Percentiles rank a stretch among this genome's conserved stretches.
phyloP scores from a whole-genome alignment of 148 eudicot species.

The Salicornia ramosissima region DNA sequence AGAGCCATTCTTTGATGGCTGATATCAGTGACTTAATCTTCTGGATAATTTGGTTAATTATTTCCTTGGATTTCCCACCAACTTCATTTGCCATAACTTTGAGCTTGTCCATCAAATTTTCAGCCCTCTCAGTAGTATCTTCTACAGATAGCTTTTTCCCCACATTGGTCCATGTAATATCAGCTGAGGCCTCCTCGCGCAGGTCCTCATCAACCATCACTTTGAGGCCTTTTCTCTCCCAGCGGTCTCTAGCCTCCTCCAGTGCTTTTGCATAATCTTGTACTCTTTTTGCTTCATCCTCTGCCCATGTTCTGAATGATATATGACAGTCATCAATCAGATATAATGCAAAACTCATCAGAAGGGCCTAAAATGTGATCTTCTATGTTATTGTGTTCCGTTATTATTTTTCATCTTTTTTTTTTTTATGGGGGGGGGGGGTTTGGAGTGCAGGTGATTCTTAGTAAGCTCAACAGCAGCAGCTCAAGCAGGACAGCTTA shows the following conservation, averaged over 20 bases:
- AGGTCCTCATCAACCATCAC: constrained; percentile 71
- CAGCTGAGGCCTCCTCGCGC: constrained; percentile 55
- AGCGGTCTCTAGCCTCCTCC: constrained; percentile 89
- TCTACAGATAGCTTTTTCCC: constrained; percentile 56
- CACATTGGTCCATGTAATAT: constrained; percentile 62
- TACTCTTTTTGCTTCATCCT: constrained; percentile 94
- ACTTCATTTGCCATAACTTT: constrained; percentile 58
- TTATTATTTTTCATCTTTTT: no score
- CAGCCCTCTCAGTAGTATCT: constrained; percentile 65
- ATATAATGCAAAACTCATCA: not conserved
- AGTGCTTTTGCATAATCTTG: constrained; percentile 85
- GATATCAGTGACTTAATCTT: constrained; percentile 43
- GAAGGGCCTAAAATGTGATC: not conserved
- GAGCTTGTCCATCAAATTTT: constrained; percentile 65
- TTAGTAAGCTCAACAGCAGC: not conserved
- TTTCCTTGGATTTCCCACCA: constrained; percentile 52
- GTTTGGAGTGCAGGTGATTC: not conserved
- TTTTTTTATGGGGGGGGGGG: not conserved
- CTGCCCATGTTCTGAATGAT: constrained; percentile 81
- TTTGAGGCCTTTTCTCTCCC: constrained; percentile 83
- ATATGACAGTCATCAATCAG: constrained; percentile 10
- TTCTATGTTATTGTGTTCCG: no score
- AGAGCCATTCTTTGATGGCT: constrained; percentile 46
- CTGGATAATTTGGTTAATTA: constrained; percentile 47
- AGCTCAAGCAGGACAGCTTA: not conserved